Percentiles rank a stretch among this genome's conserved stretches.
phyloP scores from a whole-genome alignment of 78 protist genomes.

The Chrysochromulina tobinii region DNA sequence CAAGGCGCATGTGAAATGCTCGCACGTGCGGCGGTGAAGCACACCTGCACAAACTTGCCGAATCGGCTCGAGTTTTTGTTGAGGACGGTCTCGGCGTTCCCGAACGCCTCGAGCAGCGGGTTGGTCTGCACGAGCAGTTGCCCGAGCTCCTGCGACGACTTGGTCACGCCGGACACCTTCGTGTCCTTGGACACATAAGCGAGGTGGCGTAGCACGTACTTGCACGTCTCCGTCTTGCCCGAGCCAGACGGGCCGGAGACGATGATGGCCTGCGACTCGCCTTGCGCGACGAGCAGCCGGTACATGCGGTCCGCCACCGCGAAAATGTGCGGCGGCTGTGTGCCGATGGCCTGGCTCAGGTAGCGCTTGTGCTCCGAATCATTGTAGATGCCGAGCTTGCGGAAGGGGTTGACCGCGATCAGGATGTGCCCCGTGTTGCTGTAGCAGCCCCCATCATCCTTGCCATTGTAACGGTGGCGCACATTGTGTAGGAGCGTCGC shows the following conservation, averaged over 20 bases:
- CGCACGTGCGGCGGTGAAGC: not conserved
- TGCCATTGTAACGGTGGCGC: not conserved
- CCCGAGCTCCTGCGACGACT: slow-evolving; percentile 13
- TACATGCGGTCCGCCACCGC: slow-evolving; percentile 17
- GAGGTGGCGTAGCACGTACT: not conserved
- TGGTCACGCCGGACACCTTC: not conserved
- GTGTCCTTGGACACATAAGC: not conserved
- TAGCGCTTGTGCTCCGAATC: not conserved
- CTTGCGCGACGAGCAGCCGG: not conserved
- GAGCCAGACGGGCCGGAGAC: slow-evolving; percentile 16
- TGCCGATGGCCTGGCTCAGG: not conserved
- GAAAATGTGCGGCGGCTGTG: slow-evolving; percentile 7
- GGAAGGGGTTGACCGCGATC: slow-evolving; percentile 9
- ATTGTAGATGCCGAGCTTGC: not conserved
- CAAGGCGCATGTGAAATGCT: too few species aligned
- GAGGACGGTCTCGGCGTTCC: slow-evolving; percentile 88
- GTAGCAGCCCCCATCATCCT: not conserved
- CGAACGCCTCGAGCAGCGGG: slow-evolving; percentile 92
- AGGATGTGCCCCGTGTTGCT: not conserved
- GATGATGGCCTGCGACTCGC: not conserved
- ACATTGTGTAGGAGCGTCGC: slow-evolving; percentile 5
- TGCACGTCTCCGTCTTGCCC: slow-evolving; percentile 17
- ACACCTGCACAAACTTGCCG: not conserved
- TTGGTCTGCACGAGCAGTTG: slow-evolving; percentile 64
- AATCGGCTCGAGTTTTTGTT: slow-evolving; percentile 83